Evolutionary conservation across 1,284 basidiomycete species (phyloP).

Genomic region (Cryptococcus sp.): DNA sequence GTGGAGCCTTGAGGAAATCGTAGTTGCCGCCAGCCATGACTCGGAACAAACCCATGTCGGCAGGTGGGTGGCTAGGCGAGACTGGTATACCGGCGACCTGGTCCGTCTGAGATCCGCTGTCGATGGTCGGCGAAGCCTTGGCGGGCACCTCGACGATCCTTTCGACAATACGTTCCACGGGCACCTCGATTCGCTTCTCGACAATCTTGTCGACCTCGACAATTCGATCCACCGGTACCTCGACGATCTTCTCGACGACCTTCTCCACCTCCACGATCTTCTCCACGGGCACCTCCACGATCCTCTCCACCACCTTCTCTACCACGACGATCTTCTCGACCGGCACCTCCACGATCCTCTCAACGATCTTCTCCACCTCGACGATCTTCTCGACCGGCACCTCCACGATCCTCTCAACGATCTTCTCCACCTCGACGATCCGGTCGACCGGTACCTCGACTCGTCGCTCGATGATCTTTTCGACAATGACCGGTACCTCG

Average conservation of each 20-base stretch:
- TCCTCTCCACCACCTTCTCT: conserved; percentile 38
- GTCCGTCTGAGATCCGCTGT: conserved; percentile 21
- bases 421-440: conserved; percentile 27
- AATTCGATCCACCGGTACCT: conserved; percentile 41
- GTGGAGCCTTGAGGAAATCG: conserved; percentile 47
- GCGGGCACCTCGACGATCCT: conserved; percentile 19
- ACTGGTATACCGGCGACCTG: conserved; percentile 14
- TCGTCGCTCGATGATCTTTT: conserved; percentile 23
- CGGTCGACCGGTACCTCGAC: conserved; percentile 30
- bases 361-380: conserved; percentile 39
- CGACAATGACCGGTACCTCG: conserved; percentile 29
- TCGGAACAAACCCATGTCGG: conserved; percentile 43
- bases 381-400: conserved; percentile 27
- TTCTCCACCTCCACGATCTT: conserved; percentile 26
- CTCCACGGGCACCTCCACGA: conserved; percentile 36
- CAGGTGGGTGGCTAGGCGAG: conserved; percentile 17
- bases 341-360: conserved; percentile 30
- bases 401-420: conserved; percentile 25
- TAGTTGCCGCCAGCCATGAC: conserved; percentile 40
- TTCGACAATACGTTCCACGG: conserved; percentile 27
- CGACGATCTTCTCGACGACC: conserved; percentile 35
- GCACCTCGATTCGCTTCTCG: conserved; percentile 35
- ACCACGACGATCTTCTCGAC: conserved; percentile 44
- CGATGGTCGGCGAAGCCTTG: conserved; percentile 6
- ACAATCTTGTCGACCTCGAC: conserved; percentile 42